Evolutionary conservation across 2,329 filamentous ascomycete genomes (phyloP).

Genomic region (Chalara sp.): DNA sequence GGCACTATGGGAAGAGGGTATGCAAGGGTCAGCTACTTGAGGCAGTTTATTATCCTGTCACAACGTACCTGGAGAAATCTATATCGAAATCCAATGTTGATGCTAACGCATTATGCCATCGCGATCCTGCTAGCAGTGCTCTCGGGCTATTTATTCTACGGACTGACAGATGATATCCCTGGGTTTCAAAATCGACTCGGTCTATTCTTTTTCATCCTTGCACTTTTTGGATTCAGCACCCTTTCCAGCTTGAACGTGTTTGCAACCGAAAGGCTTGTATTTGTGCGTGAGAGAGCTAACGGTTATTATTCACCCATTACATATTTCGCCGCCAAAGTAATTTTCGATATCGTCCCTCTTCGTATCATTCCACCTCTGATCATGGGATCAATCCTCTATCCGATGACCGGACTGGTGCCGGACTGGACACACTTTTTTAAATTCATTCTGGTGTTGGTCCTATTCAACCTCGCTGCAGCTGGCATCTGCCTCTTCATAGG

Average conservation of each 20-base stretch:
- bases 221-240: conserved; percentile 94
- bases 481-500: conserved; percentile 94
- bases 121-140: conserved; percentile 91
- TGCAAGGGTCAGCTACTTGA: conserved; percentile 67
- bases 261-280: conserved; percentile 61
- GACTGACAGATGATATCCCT: conserved; percentile 88
- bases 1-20: conserved; percentile 71
- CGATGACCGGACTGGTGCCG: conserved; percentile 90
- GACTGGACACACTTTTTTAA: conserved; percentile 79
- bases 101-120: conserved; percentile 97
- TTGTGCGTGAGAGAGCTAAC: conserved; percentile 9
- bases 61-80: conserved; percentile 93
- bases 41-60: conserved; percentile 86
- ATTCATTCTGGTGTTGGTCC: conserved; percentile 83
- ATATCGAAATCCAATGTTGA: conserved; percentile 94
- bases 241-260: conserved; percentile 92
- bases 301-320: conserved; percentile 92
- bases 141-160: conserved; percentile 93
- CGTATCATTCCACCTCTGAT: conserved; percentile 89
- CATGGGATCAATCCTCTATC: conserved; percentile 93
- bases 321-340: conserved; percentile 91
- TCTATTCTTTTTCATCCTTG: conserved; percentile 94
- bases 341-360: conserved; percentile 97
- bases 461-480: conserved; percentile 93
- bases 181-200: conserved; percentile 97